phyloP scores from a whole-genome alignment of 1,284 basidiomycete genomes.

The Hypsizygus ulmarius region DNA sequence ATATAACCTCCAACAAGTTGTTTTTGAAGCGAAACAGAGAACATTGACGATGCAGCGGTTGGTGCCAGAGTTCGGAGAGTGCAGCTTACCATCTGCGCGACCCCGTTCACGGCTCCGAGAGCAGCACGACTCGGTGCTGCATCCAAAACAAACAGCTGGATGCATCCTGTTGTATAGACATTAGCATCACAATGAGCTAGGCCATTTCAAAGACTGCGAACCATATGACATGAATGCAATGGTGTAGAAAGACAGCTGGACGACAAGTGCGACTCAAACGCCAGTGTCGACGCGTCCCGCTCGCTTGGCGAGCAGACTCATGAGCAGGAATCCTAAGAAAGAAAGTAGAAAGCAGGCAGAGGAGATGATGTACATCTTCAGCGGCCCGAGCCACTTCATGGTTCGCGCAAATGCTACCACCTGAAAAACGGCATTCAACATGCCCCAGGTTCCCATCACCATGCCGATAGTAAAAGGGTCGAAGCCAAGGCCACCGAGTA shows the following conservation, averaged over 20 bases:
- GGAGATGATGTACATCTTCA: conserved; percentile 19
- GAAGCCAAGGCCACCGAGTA: conserved; percentile 30
- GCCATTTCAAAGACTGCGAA: conserved; percentile 3
- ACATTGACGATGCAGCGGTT: conserved; percentile 31
- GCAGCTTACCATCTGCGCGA: conserved; percentile 25
- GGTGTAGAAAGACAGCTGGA: conserved; percentile 19
- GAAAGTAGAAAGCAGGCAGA: conserved; percentile 19
- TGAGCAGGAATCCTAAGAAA: conserved; percentile 23
- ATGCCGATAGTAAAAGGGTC: conserved; percentile 32
- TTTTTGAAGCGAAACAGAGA: conserved; percentile 30
- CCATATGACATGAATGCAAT: conserved; percentile 17
- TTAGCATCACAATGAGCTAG: not conserved
- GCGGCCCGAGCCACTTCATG: conserved; percentile 26
- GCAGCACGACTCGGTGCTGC: conserved; percentile 21
- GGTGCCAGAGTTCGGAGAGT: conserved; percentile 25
- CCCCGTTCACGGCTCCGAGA: conserved; percentile 26
- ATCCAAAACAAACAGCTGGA: conserved; percentile 24
- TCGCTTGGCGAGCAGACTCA: conserved; percentile 22
- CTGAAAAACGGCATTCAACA: conserved; percentile 29
- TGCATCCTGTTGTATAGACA: conserved; percentile 16
- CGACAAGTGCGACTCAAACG: conserved; percentile 19
- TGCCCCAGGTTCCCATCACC: conserved; percentile 28
- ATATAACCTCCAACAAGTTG: conserved; percentile 29
- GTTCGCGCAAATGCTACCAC: conserved; percentile 23
- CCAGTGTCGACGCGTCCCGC: conserved; percentile 19